Conservation (phyloP, 768 basidiomycete genomes). For the Tubosaeta brunneosetosa region DNA sequence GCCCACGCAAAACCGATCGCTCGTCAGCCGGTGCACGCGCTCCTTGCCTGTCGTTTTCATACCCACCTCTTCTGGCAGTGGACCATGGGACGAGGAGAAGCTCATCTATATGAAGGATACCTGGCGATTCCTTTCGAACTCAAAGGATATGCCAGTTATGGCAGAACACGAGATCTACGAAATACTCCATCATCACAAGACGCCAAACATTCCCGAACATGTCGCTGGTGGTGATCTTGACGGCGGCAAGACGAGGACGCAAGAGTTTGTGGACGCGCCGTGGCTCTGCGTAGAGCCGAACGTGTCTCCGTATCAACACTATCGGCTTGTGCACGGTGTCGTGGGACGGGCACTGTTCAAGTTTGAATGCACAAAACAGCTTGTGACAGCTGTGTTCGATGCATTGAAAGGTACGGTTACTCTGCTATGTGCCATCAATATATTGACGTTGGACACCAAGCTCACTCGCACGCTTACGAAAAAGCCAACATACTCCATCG, state of each 20-base stretch:
- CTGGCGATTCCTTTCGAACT: background rate
- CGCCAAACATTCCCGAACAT: background rate
- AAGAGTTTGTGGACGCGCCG: background rate
- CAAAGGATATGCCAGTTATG: background rate
- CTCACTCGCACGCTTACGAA: constrained; percentile 17
- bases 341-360: background rate
- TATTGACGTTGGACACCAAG: no score
- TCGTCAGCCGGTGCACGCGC: background rate
- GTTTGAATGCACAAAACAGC: background rate
- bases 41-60: no score
- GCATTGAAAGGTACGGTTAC: background rate
- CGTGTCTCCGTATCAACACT: background rate
- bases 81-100: background rate
- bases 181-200: background rate
- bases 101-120: background rate
- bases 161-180: background rate
- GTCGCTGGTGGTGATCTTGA: background rate
- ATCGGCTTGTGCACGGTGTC: background rate
- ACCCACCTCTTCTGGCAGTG: no score
- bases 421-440: no score
- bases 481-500: constrained; percentile 20
- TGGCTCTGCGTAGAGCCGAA: background rate
- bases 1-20: background rate
- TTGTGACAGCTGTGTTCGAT: background rate
- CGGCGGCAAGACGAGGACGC: background rate